Base-by-base conservation (phyloP, 1,139 yeast genomes). In the Geotrichum europaeum region DNA sequence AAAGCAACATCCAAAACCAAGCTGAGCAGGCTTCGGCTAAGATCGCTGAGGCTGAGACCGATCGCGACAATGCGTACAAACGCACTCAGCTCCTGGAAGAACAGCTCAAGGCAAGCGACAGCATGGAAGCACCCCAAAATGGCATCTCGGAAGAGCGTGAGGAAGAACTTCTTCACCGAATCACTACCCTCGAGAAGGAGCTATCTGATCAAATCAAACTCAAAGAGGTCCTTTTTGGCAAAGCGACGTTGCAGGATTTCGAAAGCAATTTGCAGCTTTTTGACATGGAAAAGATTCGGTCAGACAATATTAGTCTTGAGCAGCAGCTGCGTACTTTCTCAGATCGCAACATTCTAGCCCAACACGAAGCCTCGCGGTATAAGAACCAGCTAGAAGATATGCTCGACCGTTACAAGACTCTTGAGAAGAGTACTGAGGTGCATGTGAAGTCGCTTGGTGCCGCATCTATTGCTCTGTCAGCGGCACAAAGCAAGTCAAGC, bases 21-120 rank as follows among this genome's bases (percentile, higher is more conserved):
- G 73, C 76, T 6, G 68, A 67, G 49, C 70, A 68, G 30, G 77
- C 78, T 7, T 69, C 74, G 4, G 68, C 66, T 51, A 65, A 69
- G 55, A 68, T 75, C 24, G 61, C 61, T 43, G 65, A 61, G 6
- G 69, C 67, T 7, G 71, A 70, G 51, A 60, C 60, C 20, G 71
- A 66, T 53, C 65, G 73, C 9, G 71, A 70, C 58, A 67, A 63
- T 22, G 59, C 60, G 7, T 43, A 56, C 49, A 59, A 56, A 25
- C 45, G 57, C 13, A 54, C 53, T 30, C 57, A 55, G 43, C 47
- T 49, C 6, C 36, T 59, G 6, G 59, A 59, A 36, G 56, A 34
- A n/a, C 58, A 58, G 18, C 34, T 52, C 4, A 32, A 51, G 13
- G 22, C 54, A 18, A 40, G 47, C 20, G 20, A n/a, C 20, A 40